phyloP scores from a whole-genome alignment of 2,329 filamentous ascomycete genomes.

The Ophiostoma australiae region DNA sequence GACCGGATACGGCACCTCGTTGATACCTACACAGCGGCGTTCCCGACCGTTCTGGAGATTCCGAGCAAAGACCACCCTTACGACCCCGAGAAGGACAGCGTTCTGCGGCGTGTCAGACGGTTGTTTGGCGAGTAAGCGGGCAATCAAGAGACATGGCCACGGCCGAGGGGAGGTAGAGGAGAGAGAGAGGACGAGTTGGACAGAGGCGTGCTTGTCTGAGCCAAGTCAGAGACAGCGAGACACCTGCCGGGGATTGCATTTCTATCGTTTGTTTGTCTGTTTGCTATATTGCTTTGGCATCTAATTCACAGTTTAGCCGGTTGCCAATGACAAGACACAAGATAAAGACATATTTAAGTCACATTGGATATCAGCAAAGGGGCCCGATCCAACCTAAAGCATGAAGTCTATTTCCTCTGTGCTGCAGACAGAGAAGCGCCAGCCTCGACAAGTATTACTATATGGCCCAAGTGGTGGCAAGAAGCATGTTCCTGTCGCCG shows the following conservation, averaged over 20 bases:
- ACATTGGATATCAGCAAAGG: neutral
- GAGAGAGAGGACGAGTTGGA: neutral
- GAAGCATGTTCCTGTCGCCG: neutral
- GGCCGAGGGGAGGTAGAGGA: neutral
- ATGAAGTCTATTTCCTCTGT: constrained; percentile 7
- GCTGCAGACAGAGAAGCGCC: constrained; percentile 14
- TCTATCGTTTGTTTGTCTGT: neutral
- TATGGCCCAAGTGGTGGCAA: neutral
- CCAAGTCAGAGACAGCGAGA: neutral
- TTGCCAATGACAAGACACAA: neutral
- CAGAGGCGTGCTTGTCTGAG: neutral
- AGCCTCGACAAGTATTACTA: neutral
- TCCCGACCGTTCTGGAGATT: constrained; percentile 94
- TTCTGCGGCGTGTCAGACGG: constrained; percentile 74
- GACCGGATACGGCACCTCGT: constrained; percentile 88
- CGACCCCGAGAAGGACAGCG: constrained; percentile 97
- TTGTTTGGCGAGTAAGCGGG: constrained; percentile 61
- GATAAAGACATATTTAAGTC: neutral
- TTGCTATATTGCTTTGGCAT: constrained; percentile 3
- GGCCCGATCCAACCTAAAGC: neutral
- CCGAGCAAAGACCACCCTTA: constrained; percentile 99
- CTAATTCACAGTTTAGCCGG: neutral
- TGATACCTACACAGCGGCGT: constrained; percentile 88
- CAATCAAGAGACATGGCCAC: neutral
- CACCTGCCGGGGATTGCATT: constrained; percentile 8